phyloP scores from a whole-genome alignment of 2,329 filamentous ascomycete species.

The Dactylellina drechsleri region DNA sequence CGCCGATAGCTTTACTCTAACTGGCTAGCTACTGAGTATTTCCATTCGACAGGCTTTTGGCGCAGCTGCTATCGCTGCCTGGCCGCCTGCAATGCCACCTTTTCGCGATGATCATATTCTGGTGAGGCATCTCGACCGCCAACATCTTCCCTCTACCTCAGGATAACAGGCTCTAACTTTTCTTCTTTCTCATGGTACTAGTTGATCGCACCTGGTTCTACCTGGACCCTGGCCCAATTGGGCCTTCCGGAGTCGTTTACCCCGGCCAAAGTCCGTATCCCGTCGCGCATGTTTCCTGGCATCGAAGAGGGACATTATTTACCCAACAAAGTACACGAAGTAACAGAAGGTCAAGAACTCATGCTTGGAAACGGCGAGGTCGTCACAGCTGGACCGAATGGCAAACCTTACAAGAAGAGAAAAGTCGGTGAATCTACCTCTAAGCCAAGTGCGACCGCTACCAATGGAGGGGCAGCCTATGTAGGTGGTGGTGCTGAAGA shows the following conservation, averaged over 20 bases:
- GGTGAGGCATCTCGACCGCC: conserved; percentile 40
- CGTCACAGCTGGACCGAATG: conserved; percentile 35
- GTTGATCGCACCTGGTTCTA: conserved; percentile 84
- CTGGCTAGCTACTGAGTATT: not conserved
- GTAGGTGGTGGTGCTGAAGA: conserved; percentile 7
- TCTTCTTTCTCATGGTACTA: conserved; percentile 54
- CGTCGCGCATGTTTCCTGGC: conserved; percentile 89
- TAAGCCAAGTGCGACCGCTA: conserved; percentile 16
- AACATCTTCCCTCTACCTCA: not conserved
- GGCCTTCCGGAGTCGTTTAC: conserved; percentile 91
- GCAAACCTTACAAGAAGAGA: conserved; percentile 51
- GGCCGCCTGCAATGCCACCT: conserved; percentile 38
- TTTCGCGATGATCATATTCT: conserved; percentile 59
- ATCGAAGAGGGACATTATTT: conserved; percentile 82
- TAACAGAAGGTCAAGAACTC: conserved; percentile 66
- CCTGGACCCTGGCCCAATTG: conserved; percentile 88
- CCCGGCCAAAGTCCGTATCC: conserved; percentile 83
- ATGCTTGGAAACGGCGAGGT: conserved; percentile 46
- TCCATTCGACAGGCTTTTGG: not conserved
- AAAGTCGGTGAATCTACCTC: conserved; percentile 38
- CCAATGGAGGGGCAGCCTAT: conserved; percentile 17
- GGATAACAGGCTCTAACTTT: conserved; percentile 11
- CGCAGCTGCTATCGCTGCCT: not conserved
- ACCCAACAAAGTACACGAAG: conserved; percentile 79
- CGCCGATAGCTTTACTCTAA: not conserved